A percentile compares a stretch with the other conserved stretches of the same genome.
These are phyloP conservation scores for Scutellaria barbata DNA, from an alignment of 257 asterid genomes.

Conservation along the genomic window DNA sequence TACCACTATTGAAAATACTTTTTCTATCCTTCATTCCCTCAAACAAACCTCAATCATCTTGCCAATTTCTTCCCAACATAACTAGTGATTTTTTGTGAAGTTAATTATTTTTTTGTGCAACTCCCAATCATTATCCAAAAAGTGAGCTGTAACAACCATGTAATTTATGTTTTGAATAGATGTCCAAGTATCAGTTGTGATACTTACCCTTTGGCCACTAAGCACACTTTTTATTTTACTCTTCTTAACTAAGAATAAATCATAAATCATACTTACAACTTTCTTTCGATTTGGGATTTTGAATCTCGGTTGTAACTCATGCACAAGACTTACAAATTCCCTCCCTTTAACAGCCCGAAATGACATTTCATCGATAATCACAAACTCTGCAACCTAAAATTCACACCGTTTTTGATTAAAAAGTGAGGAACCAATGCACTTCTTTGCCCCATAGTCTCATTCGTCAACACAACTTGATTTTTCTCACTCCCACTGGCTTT, in stretches of 20 bases:
- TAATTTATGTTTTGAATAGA: too few species aligned
- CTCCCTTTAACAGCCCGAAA: too few species aligned
- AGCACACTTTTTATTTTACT: neutral
- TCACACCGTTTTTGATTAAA: too few species aligned
- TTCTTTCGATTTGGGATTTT: neutral
- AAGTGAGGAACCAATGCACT: too few species aligned
- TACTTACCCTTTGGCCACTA: neutral
- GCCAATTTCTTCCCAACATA: neutral
- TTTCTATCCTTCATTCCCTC: neutral
- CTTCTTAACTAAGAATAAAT: neutral
- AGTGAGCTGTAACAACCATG: neutral
- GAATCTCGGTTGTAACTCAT: too few species aligned
- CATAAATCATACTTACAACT: neutral
- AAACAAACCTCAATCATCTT: neutral
- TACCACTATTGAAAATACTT: too few species aligned
- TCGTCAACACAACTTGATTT: too few species aligned
- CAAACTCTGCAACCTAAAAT: too few species aligned
- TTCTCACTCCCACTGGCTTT: too few species aligned
- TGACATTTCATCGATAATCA: too few species aligned
- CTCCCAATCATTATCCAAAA: neutral
- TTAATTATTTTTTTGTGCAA: slow-evolving; percentile 13
- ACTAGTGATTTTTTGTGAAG: slow-evolving; percentile 3
- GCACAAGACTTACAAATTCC: too few species aligned
- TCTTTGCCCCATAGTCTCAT: too few species aligned
- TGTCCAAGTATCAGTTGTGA: neutral